Percentiles rank a stretch among this genome's conserved stretches.
phyloP scores from a whole-genome alignment of 345 rosid genomes.

The Eucalyptus microcorys region DNA sequence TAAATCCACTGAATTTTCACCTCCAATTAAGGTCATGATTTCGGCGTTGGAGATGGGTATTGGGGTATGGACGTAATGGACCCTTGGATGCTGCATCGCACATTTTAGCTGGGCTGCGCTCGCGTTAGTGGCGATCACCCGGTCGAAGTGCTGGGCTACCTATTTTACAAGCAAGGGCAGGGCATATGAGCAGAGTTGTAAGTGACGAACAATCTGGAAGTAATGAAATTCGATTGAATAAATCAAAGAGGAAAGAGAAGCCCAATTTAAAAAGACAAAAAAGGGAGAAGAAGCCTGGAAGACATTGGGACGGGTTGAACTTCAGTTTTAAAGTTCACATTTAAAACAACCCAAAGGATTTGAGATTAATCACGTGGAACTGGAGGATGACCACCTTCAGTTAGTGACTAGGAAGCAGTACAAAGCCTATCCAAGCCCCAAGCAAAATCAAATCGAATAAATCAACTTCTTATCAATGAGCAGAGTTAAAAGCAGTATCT shows the following conservation, averaged over 20 bases:
- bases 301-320: background rate
- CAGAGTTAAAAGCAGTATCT: no score
- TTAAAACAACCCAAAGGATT: background rate
- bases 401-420: no score
- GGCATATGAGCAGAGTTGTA: background rate
- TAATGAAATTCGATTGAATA: background rate
- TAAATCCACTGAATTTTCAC: slow-evolving; percentile 46
- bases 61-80: slow-evolving; percentile 38
- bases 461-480: no score
- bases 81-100: slow-evolving; percentile 22
- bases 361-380: background rate
- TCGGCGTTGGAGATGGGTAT: slow-evolving; percentile 31
- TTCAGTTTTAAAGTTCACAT: background rate
- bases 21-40: slow-evolving; percentile 23
- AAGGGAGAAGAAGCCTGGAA: background rate
- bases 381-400: background rate
- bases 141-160: slow-evolving; percentile 49
- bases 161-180: background rate
- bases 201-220: background rate
- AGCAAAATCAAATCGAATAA: no score
- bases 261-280: background rate
- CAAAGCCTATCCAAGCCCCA: no score
- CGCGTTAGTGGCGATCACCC: slow-evolving; percentile 38
- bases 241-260: background rate
- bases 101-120: slow-evolving; percentile 38